Base-by-base conservation (phyloP, 257 asterid species). In the Leptodermis oblonga region DNA sequence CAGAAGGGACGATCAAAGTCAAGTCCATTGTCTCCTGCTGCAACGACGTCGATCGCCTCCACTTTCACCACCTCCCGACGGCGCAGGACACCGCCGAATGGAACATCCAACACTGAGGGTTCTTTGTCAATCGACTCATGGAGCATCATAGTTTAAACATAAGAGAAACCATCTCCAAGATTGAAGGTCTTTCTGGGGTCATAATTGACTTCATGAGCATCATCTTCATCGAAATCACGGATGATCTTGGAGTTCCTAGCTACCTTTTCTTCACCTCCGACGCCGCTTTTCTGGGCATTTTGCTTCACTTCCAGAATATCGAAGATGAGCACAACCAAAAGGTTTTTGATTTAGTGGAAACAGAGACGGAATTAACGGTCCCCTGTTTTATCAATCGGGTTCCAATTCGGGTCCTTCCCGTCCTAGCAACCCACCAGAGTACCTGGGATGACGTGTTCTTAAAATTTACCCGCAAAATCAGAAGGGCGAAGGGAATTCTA, bases 151-250 rank as follows among this genome's bases (percentile, higher is more conserved):
- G 36, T 3, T 7, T 51, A 4, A 41, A 33, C 14, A 62, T 67
- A 17, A 51, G 62, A 22, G 51, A 67, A 12, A 20, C 23, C 7
- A 10, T 52, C 15, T 49, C 59, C 33, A 22, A 22, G n/a, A 67
- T 52, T 17, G 23, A 34, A 56, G 15, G 39, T 5, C 48, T 67
- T n/a, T 52, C 34, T 1, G 71, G 62, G 37, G 12, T 67, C 62
- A 51, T 67, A 0, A 13, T 67, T 22, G 71, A 67, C 20, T 26
- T 53, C 8, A 6, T 7, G 0, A 48, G 5, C 23, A 67, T 61
- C 62, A n/a, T 36, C 2, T 51, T 67, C 62, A 67, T 67, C 4
- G 71, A 67, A 7, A n/a, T 67, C 10, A 62, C 71, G 34, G 71
- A 68, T 12, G 72, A 68, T 31, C 20, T 53, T 36, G 53, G 72